These are phyloP conservation scores for Cyberlindnera veronae DNA, from an alignment of 805 yeast species.

Conservation along the genomic window DNA sequence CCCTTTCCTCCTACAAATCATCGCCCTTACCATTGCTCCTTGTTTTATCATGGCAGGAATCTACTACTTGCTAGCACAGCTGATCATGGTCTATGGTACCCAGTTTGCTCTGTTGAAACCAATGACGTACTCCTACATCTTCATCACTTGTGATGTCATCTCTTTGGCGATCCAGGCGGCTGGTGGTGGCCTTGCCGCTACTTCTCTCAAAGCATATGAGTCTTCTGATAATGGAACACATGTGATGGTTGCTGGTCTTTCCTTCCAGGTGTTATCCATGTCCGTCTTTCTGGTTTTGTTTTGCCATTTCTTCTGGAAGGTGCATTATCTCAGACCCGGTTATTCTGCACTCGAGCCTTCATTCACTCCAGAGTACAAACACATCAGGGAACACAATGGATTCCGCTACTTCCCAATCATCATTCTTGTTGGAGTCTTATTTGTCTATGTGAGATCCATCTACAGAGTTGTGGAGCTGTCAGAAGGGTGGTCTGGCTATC, in stretches of 20 bases:
- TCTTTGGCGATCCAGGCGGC: conserved; percentile 65
- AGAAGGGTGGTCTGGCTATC: conserved; percentile 66
- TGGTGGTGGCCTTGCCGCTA: conserved; percentile 74
- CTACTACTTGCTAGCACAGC: conserved; percentile 66
- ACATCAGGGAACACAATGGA: conserved; percentile 3
- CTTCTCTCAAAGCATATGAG: conserved; percentile 32
- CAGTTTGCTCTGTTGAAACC: conserved; percentile 51
- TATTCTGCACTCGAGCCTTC: conserved; percentile 2
- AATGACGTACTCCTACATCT: conserved; percentile 57
- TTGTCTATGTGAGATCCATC: conserved; percentile 62
- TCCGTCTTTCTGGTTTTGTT: conserved; percentile 50
- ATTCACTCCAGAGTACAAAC: conserved; percentile 7
- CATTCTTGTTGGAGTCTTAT: conserved; percentile 44
- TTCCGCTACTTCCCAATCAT: conserved; percentile 39
- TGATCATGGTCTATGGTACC: conserved; percentile 58
- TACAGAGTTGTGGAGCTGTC: conserved; percentile 72
- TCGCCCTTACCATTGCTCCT: conserved; percentile 72
- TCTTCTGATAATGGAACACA: conserved; percentile 46
- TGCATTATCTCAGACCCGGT: conserved; percentile 17
- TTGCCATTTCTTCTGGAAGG: conserved; percentile 42
- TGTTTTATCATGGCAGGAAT: conserved; percentile 82
- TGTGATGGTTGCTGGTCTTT: conserved; percentile 74
- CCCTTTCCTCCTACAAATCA: conserved; percentile 59
- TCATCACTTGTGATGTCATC: conserved; percentile 63
- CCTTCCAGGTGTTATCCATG: conserved; percentile 71